phyloP scores from a whole-genome alignment of 2,329 filamentous ascomycete species.

The Dactylella cylindrospora region DNA sequence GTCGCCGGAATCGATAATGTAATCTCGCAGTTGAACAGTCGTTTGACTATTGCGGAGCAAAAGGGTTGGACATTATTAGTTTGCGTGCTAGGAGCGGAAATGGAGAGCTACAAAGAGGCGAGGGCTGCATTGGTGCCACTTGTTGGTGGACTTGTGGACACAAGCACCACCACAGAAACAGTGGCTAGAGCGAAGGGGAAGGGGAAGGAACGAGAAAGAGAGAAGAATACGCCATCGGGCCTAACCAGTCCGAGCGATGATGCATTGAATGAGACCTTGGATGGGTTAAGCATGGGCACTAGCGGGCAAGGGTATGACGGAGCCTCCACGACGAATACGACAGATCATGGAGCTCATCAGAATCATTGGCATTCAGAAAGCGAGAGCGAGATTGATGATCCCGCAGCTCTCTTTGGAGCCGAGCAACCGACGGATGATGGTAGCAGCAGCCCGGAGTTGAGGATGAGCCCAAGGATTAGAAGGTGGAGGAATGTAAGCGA shows the following conservation, averaged over 20 bases:
- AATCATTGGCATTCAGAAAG: conserved; percentile 40
- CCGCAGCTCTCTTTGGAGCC: conserved; percentile 31
- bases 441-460: conserved; percentile 31
- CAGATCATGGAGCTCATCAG: conserved; percentile 2
- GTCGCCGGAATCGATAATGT: conserved; percentile 40
- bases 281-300: conserved; percentile 15
- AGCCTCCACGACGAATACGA: background rate
- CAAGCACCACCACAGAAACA: conserved; percentile 16
- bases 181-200: conserved; percentile 15
- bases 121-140: conserved; percentile 24
- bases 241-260: conserved; percentile 30
- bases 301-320: conserved; percentile 18
- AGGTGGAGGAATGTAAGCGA: conserved; percentile 23
- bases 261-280: conserved; percentile 31
- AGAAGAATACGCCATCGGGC: conserved; percentile 4
- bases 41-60: conserved; percentile 61
- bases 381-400: conserved; percentile 41
- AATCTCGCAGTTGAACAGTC: conserved; percentile 47
- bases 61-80: conserved; percentile 77
- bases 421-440: conserved; percentile 14
- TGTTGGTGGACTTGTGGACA: conserved; percentile 27
- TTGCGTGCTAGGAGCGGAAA: conserved; percentile 72
- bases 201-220: conserved; percentile 21
- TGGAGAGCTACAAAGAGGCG: conserved; percentile 65
- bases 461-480: conserved; percentile 25